These are phyloP conservation scores for Somion occarium DNA, from an alignment of 1,284 basidiomycete species.

Conservation along the genomic window DNA sequence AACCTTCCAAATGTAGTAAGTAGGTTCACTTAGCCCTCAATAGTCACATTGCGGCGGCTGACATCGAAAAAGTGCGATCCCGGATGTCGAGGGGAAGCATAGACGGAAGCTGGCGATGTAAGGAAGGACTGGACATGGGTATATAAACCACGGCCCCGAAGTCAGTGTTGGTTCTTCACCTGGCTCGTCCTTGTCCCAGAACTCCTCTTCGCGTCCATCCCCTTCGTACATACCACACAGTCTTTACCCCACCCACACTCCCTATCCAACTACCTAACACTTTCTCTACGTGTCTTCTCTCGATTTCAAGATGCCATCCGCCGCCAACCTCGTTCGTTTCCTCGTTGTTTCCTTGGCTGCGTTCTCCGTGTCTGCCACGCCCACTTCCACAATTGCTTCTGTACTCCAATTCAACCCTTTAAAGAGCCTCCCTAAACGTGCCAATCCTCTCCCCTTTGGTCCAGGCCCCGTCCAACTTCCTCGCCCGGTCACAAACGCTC, in stretches of 20 bases:
- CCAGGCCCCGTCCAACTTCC: background rate
- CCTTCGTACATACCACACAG: background rate
- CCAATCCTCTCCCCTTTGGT: background rate
- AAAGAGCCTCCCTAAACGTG: background rate
- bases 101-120: no score
- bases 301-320: background rate
- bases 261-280: background rate
- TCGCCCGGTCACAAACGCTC: constrained; percentile 1
- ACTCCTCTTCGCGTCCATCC: background rate
- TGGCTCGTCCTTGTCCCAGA: background rate
- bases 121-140: no score
- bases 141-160: no score
- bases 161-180: background rate
- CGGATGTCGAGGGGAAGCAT: no score
- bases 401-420: background rate
- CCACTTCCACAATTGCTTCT: background rate
- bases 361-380: constrained; percentile 1
- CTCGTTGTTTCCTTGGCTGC: background rate
- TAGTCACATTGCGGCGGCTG: no score
- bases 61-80: no score
- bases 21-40: no score
- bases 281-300: background rate
- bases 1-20: no score
- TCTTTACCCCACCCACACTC: constrained; percentile 5
- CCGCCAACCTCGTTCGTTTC: constrained; percentile 2